phyloP scores from a whole-genome alignment of 306 rosid species.

The Acacia confusa region DNA sequence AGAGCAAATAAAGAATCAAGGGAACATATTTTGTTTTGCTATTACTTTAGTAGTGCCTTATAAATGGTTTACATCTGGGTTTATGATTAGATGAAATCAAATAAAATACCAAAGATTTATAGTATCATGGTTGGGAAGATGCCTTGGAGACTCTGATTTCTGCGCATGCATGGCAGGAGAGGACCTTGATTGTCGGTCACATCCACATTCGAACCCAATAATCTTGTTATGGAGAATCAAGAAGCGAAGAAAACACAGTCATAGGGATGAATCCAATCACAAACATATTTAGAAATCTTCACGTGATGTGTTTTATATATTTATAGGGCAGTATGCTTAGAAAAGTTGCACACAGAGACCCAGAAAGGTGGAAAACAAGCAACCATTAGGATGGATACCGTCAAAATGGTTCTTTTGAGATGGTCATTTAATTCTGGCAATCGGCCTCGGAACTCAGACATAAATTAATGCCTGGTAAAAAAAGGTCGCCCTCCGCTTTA shows the following conservation, averaged over 20 bases:
- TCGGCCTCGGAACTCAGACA: background rate
- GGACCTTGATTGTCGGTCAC: background rate
- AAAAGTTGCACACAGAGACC: background rate
- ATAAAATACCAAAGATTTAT: background rate
- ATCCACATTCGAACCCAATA: too few species aligned
- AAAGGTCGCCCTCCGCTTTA: background rate
- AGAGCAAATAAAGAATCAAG: background rate
- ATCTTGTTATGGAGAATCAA: background rate
- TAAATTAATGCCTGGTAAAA: too few species aligned
- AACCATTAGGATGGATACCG: background rate
- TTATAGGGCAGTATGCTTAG: background rate
- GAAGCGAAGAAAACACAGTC: background rate
- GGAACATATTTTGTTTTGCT: background rate
- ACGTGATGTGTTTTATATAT: too few species aligned
- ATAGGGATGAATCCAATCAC: background rate
- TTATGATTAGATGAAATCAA: background rate
- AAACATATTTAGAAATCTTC: background rate
- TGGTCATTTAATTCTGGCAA: background rate
- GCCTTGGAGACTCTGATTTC: background rate
- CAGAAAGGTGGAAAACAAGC: background rate
- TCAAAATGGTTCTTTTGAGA: background rate
- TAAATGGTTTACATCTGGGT: background rate
- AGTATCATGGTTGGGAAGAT: background rate
- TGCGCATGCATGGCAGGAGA: background rate
- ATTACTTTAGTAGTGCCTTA: background rate